Evolutionary conservation across 768 basidiomycete species (phyloP), one percentile per base, ranked within the genome.

Genomic region (Sutorius australiensis): DNA sequence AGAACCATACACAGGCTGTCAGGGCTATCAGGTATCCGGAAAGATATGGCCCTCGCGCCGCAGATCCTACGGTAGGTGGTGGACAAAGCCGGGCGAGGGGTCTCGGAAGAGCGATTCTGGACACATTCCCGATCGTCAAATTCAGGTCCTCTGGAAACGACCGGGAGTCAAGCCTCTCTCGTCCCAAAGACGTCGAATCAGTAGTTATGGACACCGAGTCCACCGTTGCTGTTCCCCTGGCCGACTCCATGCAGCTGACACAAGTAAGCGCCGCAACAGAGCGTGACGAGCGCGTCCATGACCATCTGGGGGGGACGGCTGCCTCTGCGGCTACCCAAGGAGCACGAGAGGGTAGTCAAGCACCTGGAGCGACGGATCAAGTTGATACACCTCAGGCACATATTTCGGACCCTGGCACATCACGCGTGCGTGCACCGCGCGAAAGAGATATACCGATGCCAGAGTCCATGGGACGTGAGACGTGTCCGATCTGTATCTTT

Each of bases 91-190:
- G 91, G 4, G 87, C 92, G 0, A 75, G 81, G n/a, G 94, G 94
- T 7, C 77, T 98, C 46, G 89, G 91, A 2, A 84, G 91, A 17
- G 95, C 95, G 17, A 94, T 98, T 52, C 75, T 98, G 50, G 95
- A 98, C 60, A 97, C 94, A 3, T 98, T 98, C 73, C 94, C 95
- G 5, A 73, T 97, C 56, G 86, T 95, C 71, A 92, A 93, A 67
- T 98, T 94, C 61, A 82, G 83, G 6, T 52, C 65, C 10, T 67
- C 62, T 30, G 56, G 55, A 7, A 51, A 59, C 42, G 57, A 48
- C 46, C 59, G 17, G 32, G 56, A 53, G 16, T 32, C 52, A 24
- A 34, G 50, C 34, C 51, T 53, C 32, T 40, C 61, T 27, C 48
- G 31, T 11, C 24, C 54, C 32, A 75, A 73, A 56, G 73, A 76